Conservation (phyloP, 225 moss, liverwort and hornwort genomes). For the Marchantia paleacea region DNA sequence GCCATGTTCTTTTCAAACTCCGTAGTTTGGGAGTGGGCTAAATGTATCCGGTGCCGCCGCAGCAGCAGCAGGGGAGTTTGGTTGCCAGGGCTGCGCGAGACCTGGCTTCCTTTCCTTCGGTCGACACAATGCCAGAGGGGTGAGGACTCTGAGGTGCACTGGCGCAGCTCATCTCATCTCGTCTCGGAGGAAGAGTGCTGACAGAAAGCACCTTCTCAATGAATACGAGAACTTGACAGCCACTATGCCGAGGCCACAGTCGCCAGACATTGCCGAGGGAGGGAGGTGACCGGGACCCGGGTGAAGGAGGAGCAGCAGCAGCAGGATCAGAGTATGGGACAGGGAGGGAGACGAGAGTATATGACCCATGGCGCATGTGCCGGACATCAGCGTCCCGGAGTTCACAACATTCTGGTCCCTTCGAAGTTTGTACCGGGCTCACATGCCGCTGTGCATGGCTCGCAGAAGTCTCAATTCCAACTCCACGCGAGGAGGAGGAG, state of each 20-base stretch:
- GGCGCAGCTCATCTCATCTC: too few relatives aligned
- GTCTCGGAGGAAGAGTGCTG: neutral
- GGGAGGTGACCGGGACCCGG: neutral
- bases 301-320: too few relatives aligned
- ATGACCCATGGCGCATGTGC: neutral
- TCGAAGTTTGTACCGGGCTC: neutral
- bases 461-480: neutral
- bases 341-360: too few relatives aligned
- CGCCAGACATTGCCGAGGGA: neutral
- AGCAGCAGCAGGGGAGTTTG: too few relatives aligned
- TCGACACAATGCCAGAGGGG: too few relatives aligned
- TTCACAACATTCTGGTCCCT: neutral
- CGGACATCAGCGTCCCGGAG: neutral
- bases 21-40: neutral
- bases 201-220: neutral
- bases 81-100: too few relatives aligned
- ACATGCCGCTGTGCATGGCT: neutral
- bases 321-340: too few relatives aligned
- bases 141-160: too few relatives aligned
- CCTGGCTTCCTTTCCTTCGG: too few relatives aligned
- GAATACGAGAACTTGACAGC: neutral
- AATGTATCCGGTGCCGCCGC: neutral
- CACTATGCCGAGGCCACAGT: neutral
- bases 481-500: too few relatives aligned
- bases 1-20: neutral